Percentiles rank a stretch among this genome's conserved stretches.
Conservation (phyloP, 495 filamentous ascomycete species). For the Letharia lupina region DNA sequence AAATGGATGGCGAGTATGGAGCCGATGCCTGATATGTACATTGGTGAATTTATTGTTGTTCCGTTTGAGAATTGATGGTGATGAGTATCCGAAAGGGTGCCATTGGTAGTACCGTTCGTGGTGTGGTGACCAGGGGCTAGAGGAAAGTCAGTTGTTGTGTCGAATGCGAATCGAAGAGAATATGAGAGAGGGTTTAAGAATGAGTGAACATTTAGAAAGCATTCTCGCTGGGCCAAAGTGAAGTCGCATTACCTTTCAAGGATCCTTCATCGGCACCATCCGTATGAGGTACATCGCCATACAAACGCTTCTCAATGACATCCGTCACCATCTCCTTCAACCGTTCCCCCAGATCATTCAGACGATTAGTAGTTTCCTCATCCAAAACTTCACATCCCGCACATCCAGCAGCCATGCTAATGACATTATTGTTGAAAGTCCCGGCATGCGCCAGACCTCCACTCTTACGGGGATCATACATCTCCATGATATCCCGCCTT, state of each 20-base stretch:
- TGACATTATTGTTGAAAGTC: constrained; percentile 61
- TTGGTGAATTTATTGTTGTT: not conserved
- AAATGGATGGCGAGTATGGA: constrained; percentile 20
- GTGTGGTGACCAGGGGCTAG: not conserved
- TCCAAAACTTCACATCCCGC: constrained; percentile 32
- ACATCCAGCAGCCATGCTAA: constrained; percentile 49
- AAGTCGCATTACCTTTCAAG: not conserved
- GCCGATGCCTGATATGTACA: constrained; percentile 26
- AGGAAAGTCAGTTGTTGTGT: not conserved
- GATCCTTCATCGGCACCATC: not conserved
- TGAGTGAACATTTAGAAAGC: not conserved
- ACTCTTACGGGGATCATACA: constrained; percentile 43
- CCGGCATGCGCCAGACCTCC: constrained; percentile 43
- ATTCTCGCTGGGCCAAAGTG: not conserved
- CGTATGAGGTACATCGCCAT: not conserved
- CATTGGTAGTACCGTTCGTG: not conserved
- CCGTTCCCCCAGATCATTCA: constrained; percentile 29
- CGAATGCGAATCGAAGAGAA: not conserved
- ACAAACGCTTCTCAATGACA: constrained; percentile 10
- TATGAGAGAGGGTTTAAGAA: not conserved
- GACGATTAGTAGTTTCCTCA: constrained; percentile 18
- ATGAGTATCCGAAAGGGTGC: not conserved
- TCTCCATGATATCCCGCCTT: constrained; percentile 41
- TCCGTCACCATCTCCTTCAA: constrained; percentile 23
- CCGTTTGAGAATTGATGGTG: not conserved